Evolutionary conservation across 495 filamentous ascomycete genomes (phyloP), one percentile per base, ranked within the genome.

Genomic region (Annulohypoxylon bovei): DNA sequence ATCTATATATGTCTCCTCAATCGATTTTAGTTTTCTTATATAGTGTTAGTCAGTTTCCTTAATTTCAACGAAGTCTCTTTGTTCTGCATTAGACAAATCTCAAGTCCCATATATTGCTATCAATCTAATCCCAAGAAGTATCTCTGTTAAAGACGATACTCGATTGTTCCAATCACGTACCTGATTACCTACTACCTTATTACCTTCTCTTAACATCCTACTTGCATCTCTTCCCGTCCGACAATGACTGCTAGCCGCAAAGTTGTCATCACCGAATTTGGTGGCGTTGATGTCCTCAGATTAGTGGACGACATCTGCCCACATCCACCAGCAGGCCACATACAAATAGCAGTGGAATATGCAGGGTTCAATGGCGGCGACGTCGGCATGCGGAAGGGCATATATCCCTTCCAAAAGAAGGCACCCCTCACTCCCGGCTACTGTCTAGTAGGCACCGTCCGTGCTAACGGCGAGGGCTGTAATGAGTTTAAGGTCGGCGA

Each of bases 351-450:
- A 11, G 73, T 80, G 16, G 61, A 78, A 30, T 84, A 82, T 68
- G 64, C 81, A 11, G 78, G 76, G 55, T 82, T 84, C 68, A 72
- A 62, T 12, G 81, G 82, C 46, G 73, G 75, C 27, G 81, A 83
- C 65, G 71, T 82, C 71, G 77, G 76, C 63, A 84, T 84, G 81
- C 78, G 80, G 7, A 69, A 73, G 30, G 81, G 81, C 25, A 55
- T 35, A n/a, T 83, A 83, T 42, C 81, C 80, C 4, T 60, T 80
- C 32, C 77, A 81, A 65, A 76, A 72, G 33, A 71, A 73, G 12
- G 75, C 80, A 1, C 81, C 82, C 3, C 65, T 84, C 4, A 83
- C 81, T 0, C 80, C 81, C 0, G 80, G 81, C 59, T 83, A 82
- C 72, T 77, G 66, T 46, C 56, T 82, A n/a, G 72, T 80, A 18